Percentiles rank a stretch among this genome's conserved stretches.
phyloP scores from a whole-genome alignment of 805 yeast species.

The Ogataea siamensis region DNA sequence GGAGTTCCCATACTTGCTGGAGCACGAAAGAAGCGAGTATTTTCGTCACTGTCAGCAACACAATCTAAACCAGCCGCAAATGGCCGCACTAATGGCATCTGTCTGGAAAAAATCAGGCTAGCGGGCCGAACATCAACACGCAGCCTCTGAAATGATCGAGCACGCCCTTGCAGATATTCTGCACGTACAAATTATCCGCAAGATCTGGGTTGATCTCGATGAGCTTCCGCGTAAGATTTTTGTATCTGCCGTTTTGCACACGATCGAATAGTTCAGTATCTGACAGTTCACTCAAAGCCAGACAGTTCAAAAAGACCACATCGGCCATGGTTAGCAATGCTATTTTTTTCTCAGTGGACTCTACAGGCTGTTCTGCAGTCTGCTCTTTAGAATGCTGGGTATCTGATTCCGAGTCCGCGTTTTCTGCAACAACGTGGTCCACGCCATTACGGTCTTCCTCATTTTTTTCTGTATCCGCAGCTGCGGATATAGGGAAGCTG shows the following conservation, averaged over 20 bases:
- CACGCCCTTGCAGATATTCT: constrained; percentile 11
- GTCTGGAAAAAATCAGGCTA: constrained; percentile 5
- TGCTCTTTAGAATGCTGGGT: neutral
- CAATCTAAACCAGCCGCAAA: constrained; percentile 9
- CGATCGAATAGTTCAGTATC: constrained; percentile 7
- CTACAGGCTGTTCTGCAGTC: neutral
- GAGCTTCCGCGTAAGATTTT: constrained; percentile 3
- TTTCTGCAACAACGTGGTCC: constrained; percentile 1
- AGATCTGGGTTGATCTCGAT: constrained; percentile 10
- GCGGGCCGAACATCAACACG: constrained; percentile 23
- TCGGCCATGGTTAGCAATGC: constrained; percentile 21
- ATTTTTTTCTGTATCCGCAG: neutral
- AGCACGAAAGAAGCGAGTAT: constrained; percentile 19
- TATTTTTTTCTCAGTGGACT: constrained; percentile 1
- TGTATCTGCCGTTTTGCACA: neutral
- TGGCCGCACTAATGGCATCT: constrained; percentile 1
- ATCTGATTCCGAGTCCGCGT: neutral
- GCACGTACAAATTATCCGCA: constrained; percentile 6
- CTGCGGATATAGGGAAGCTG: too few relatives aligned
- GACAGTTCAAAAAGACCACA: constrained; percentile 18
- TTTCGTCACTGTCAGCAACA: constrained; percentile 24
- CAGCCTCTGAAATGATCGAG: constrained; percentile 23
- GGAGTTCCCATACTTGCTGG: constrained; percentile 25
- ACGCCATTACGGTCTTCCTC: neutral
- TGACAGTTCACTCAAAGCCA: constrained; percentile 11